phyloP scores from a whole-genome alignment of 2,329 filamentous ascomycete genomes.

The Nemania diffusa region DNA sequence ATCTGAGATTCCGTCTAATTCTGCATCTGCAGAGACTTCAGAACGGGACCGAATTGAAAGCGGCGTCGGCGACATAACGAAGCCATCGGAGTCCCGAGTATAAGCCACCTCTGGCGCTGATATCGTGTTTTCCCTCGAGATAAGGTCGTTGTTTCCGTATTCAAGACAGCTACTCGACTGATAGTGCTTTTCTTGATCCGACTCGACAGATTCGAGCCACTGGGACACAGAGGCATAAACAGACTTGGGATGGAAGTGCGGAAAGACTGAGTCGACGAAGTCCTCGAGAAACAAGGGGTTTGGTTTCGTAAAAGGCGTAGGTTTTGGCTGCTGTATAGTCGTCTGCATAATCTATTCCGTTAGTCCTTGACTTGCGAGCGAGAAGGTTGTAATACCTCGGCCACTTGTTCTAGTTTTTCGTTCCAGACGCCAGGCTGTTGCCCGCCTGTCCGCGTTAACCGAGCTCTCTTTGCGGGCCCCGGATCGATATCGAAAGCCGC shows the following conservation, averaged over 20 bases:
- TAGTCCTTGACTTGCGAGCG: not conserved
- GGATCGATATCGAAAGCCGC: not conserved
- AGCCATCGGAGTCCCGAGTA: not conserved
- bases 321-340: not conserved
- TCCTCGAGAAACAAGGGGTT: not conserved
- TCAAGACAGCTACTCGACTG: slow-evolving; percentile 45
- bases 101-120: slow-evolving; percentile 12
- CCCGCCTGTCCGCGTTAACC: not conserved
- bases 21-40: not conserved
- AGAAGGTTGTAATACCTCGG: no score
- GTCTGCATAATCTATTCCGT: not conserved
- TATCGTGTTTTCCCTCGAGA: slow-evolving; percentile 38
- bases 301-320: not conserved
- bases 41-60: not conserved
- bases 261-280: not conserved
- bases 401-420: no score
- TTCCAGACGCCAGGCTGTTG: not conserved
- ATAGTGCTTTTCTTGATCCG: slow-evolving; percentile 43
- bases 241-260: not conserved
- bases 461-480: not conserved
- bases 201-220: slow-evolving; percentile 39
- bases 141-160: slow-evolving; percentile 37
- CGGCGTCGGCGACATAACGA: not conserved
- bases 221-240: slow-evolving; percentile 9
- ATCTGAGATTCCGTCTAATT: not conserved